Evolutionary conservation across 306 rosid genomes (phyloP), one percentile per base, ranked within the genome.

Genomic region (Castanea sativa): DNA sequence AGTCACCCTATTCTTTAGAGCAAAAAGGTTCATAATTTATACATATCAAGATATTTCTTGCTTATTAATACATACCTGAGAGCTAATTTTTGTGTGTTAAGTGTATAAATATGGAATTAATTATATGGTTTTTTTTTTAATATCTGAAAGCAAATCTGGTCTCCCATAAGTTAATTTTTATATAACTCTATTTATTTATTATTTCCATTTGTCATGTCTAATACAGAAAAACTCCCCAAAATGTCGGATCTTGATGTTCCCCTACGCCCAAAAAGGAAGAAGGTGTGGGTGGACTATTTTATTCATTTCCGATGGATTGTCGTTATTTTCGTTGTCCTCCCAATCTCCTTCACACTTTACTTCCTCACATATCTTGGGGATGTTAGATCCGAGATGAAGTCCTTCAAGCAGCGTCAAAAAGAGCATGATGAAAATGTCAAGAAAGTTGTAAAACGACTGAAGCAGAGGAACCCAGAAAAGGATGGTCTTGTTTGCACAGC

Each of bases 401-500:
- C 97, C 81, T 95, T 13, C 87, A 91, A 91, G 92, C 89, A 80
- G 9, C 87, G 98, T 1, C 99, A 92, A 73, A 91, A 91, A 83
- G 92, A 95, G 69, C 99, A 95, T 32, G 97, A 92, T 56, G 97
- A 90, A 82, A 95, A 95, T 79, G 97, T 95, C 25, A 38, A 91
- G 84, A 91, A 90, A 84, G 96, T 95, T 32, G 83, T 92, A 43
- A 89, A 91, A 19, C 97, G 99, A 59, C 99, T 95, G 83, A 95
- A 91, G 82, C 83, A 92, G 82, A 90, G 99, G 79, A 88, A 95
- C 27, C 92, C 97, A 5, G 77, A 87, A 1, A 95, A 85, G 83
- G 99, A 92, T 74, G 99, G 99, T 71, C 99, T 95, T 77, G 99
- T 95, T 68, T 95, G 99, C 78, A 91, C 99, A 5, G 99, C 99